Percentiles rank a stretch among this genome's conserved stretches.
These are phyloP conservation scores for Phytophthora sp. DNA, from an alignment of 352 stramenopile genomes.

Conservation along the genomic window DNA sequence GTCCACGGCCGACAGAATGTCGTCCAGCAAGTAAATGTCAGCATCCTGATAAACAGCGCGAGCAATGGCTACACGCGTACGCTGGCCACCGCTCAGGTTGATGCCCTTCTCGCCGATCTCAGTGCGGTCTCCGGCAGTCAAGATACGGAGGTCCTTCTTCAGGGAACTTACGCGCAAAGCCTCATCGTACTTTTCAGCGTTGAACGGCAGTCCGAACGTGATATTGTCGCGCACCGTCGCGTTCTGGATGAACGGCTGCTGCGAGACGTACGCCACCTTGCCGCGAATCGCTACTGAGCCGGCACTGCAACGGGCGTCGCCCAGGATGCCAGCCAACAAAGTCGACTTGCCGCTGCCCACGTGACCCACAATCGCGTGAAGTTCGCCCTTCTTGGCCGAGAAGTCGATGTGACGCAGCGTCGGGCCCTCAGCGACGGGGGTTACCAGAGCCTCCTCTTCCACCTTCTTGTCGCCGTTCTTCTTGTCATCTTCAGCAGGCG, in stretches of 20 bases:
- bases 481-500: slow-evolving; percentile 24
- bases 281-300: slow-evolving; percentile 76
- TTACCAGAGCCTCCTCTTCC: slow-evolving; percentile 36
- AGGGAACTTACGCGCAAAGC: slow-evolving; percentile 54
- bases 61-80: slow-evolving; percentile 92
- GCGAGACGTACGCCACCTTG: slow-evolving; percentile 92
- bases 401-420: slow-evolving; percentile 72
- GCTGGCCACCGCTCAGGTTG: slow-evolving; percentile 97
- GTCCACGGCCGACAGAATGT: slow-evolving; percentile 97
- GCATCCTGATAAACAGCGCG: slow-evolving; percentile 94
- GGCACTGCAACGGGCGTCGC: slow-evolving; percentile 42
- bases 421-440: slow-evolving; percentile 28
- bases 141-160: slow-evolving; percentile 53
- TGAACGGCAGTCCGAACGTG: slow-evolving; percentile 88
- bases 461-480: slow-evolving; percentile 49
- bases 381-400: slow-evolving; percentile 64
- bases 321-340: slow-evolving; percentile 52
- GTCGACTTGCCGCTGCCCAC: slow-evolving; percentile 69
- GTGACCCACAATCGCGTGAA: slow-evolving; percentile 61
- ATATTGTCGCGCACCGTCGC: slow-evolving; percentile 96
- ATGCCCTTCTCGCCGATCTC: slow-evolving; percentile 99
- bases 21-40: slow-evolving; percentile 97
- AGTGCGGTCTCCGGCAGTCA: slow-evolving; percentile 92
- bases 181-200: slow-evolving; percentile 61
- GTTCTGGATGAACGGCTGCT: slow-evolving; percentile 98